Conservation (phyloP, 2,329 filamentous ascomycete species). For the Aspergillus neotritici region DNA sequence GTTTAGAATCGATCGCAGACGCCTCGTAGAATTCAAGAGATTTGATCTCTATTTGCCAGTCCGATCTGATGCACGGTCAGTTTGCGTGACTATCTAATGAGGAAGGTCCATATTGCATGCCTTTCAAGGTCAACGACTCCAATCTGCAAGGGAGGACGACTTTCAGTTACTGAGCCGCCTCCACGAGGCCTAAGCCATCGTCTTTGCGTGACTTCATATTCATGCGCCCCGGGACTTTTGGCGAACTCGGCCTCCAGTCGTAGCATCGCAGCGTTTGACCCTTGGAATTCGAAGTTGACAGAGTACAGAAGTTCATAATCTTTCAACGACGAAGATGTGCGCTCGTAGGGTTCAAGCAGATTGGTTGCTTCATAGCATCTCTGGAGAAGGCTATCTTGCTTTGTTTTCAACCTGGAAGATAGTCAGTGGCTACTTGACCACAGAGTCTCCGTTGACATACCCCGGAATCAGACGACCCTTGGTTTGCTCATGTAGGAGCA, state of each 20-base stretch:
- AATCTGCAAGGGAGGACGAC: constrained; percentile 29
- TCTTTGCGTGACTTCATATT: constrained; percentile 31
- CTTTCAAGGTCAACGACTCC: constrained; percentile 34
- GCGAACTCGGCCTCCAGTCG: constrained; percentile 36
- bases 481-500: constrained; percentile 34
- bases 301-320: constrained; percentile 30
- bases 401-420: constrained; percentile 20
- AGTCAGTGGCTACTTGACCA: background rate
- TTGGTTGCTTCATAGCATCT: constrained; percentile 25
- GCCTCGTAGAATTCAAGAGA: constrained; percentile 32
- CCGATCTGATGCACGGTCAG: constrained; percentile 25
- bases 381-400: constrained; percentile 22
- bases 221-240: constrained; percentile 21
- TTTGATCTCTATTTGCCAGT: constrained; percentile 40
- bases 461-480: constrained; percentile 34
- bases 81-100: background rate
- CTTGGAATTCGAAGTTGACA: constrained; percentile 39
- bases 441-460: constrained; percentile 20
- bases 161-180: constrained; percentile 16
- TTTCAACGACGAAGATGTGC: constrained; percentile 16
- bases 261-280: constrained; percentile 24
- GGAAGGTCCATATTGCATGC: constrained; percentile 15
- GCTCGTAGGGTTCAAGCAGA: constrained; percentile 25
- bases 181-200: constrained; percentile 32
- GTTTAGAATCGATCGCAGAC: constrained; percentile 20